These are phyloP conservation scores for Hyphopichia pseudoburtonii DNA, from an alignment of 1,139 yeast species.

Conservation along the genomic window DNA sequence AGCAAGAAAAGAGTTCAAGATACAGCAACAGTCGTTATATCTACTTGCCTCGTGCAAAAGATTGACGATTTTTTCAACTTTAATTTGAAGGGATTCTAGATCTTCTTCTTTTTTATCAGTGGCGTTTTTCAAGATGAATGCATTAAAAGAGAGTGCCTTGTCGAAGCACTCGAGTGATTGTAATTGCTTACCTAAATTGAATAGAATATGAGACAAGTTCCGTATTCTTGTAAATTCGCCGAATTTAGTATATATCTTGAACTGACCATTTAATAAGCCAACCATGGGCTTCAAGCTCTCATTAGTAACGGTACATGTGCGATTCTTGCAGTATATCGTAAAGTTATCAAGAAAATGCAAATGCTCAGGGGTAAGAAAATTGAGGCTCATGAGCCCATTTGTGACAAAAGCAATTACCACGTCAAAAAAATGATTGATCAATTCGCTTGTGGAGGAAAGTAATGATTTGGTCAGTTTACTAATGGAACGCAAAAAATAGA, in stretches of 20 bases:
- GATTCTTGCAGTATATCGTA: too few relatives aligned
- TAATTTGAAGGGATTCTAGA: background rate
- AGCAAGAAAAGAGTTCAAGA: background rate
- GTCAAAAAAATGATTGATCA: too few relatives aligned
- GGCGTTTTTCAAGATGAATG: conserved; percentile 12
- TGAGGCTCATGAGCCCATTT: background rate
- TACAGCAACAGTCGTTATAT: conserved; percentile 5
- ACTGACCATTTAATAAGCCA: conserved; percentile 4
- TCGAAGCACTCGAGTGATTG: conserved; percentile 11
- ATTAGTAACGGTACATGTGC: too few relatives aligned
- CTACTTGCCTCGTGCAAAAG: background rate
- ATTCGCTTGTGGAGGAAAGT: too few relatives aligned
- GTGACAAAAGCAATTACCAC: background rate
- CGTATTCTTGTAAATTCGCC: conserved; percentile 28
- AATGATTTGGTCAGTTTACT: too few relatives aligned
- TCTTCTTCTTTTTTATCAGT: background rate
- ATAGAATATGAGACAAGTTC: conserved; percentile 27
- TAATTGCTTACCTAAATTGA: conserved; percentile 16
- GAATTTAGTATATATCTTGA: conserved; percentile 15
- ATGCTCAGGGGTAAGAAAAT: background rate
- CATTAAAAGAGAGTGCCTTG: conserved; percentile 21
- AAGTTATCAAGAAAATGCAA: background rate
- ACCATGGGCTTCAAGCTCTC: background rate
- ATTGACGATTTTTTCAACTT: conserved; percentile 3
- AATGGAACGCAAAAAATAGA: background rate